Conservation (phyloP, 2,329 filamentous ascomycete genomes). For the Apiospora hydei region DNA sequence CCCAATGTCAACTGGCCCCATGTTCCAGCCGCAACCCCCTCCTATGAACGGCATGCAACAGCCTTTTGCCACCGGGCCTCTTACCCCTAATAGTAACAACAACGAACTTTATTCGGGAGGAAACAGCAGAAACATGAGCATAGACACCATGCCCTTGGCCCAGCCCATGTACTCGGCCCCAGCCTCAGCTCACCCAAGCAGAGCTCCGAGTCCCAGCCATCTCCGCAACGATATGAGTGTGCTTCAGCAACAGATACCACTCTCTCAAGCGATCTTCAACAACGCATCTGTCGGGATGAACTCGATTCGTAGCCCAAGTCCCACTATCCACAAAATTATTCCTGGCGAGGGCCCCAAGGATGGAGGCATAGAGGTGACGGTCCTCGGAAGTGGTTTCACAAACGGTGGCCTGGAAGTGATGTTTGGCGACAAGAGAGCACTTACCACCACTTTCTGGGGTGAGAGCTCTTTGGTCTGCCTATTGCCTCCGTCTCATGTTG, state of each 20-base stretch:
- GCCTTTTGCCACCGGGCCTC: conserved; percentile 64
- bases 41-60: conserved; percentile 37
- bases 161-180: conserved; percentile 73
- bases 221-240: conserved; percentile 55
- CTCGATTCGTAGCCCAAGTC: conserved; percentile 55
- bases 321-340: conserved; percentile 82
- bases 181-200: conserved; percentile 75
- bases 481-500: conserved; percentile 72
- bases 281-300: conserved; percentile 56
- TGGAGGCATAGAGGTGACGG: conserved; percentile 86
- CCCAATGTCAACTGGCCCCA: conserved; percentile 45
- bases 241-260: conserved; percentile 50
- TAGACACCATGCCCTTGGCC: conserved; percentile 70
- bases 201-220: conserved; percentile 75
- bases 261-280: conserved; percentile 53
- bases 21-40: conserved; percentile 40
- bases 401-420: conserved; percentile 79
- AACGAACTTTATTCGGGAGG: conserved; percentile 61
- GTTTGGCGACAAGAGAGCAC: conserved; percentile 72
- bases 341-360: conserved; percentile 82
- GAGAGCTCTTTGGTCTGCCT: conserved; percentile 81
- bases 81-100: conserved; percentile 69
- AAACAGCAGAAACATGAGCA: conserved; percentile 65
- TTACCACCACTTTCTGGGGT: conserved; percentile 82
- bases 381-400: conserved; percentile 82